phyloP scores from a whole-genome alignment of 139 green algal genomes.

The Chlamydomonas sp. region DNA sequence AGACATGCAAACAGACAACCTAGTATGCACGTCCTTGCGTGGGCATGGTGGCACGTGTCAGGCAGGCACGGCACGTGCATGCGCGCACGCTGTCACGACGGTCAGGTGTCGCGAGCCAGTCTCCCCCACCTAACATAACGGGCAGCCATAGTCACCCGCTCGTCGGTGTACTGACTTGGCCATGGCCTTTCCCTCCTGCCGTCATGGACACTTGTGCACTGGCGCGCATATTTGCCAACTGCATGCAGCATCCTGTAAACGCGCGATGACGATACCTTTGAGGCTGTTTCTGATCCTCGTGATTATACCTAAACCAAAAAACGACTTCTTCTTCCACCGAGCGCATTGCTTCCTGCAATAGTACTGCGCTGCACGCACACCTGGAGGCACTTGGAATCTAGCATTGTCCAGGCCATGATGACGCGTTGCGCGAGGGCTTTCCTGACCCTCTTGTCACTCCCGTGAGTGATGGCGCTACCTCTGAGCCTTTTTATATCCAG shows the following conservation, averaged over 20 bases:
- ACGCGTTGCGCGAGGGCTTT: background rate
- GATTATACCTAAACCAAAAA: conserved; percentile 46
- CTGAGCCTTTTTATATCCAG: background rate
- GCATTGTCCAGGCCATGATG: background rate
- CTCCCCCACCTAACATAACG: conserved; percentile 34
- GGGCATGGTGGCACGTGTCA: too few relatives aligned
- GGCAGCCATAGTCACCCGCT: conserved; percentile 32
- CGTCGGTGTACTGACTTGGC: background rate
- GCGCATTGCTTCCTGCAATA: background rate
- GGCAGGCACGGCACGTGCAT: background rate
- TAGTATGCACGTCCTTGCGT: background rate
- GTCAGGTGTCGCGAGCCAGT: conserved; percentile 28
- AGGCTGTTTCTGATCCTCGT: conserved; percentile 60
- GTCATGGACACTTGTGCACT: conserved; percentile 16
- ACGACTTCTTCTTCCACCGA: conserved; percentile 63
- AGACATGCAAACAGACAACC: conserved; percentile 25
- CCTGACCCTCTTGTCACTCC: background rate
- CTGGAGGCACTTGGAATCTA: background rate
- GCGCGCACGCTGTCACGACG: conserved; percentile 1
- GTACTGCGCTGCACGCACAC: background rate
- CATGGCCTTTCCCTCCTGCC: background rate
- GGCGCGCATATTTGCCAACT: background rate
- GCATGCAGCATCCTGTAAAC: background rate
- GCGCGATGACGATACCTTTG: conserved; percentile 50
- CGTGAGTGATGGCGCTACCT: background rate